Evolutionary conservation across 257 asterid species (phyloP).

Genomic region (Thymus quinquecostatus): DNA sequence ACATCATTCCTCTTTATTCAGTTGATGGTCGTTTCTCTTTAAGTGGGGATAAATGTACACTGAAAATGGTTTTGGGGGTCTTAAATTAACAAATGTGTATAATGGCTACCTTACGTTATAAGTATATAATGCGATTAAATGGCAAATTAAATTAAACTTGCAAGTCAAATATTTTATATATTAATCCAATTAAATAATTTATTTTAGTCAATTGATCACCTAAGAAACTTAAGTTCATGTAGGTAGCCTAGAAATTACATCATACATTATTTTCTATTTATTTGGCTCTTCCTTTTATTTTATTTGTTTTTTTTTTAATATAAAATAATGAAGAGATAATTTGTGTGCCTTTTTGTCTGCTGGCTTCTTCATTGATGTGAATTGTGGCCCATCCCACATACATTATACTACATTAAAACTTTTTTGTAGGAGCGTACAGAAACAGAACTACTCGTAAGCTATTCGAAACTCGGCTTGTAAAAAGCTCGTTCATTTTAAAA

Average conservation of each 20-base stretch:
- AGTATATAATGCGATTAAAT: not conserved
- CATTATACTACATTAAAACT: too few relatives aligned
- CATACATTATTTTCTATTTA: not conserved
- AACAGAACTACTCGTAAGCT: too few relatives aligned
- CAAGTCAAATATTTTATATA: not conserved
- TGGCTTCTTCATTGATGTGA: constrained; percentile 13
- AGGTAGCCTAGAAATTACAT: not conserved
- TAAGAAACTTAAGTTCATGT: not conserved
- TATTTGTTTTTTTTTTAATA: not conserved
- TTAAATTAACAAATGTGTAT: not conserved
- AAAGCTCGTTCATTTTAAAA: too few relatives aligned
- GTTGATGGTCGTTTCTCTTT: too few relatives aligned
- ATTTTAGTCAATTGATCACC: not conserved
- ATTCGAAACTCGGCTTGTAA: too few relatives aligned
- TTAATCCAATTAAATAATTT: not conserved
- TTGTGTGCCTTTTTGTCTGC: constrained; percentile 28
- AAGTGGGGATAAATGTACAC: too few relatives aligned
- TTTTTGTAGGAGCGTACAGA: too few relatives aligned
- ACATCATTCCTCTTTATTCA: too few relatives aligned
- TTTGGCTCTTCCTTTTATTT: not conserved
- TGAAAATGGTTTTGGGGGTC: not conserved
- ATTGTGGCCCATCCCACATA: constrained; percentile 14
- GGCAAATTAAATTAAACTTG: not conserved
- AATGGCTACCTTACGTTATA: not conserved
- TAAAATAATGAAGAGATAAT: constrained; percentile 19